Percentiles rank a stretch among this genome's conserved stretches.
Conservation (phyloP, 2,329 filamentous ascomycete genomes). For the Aspergillus sp. region DNA sequence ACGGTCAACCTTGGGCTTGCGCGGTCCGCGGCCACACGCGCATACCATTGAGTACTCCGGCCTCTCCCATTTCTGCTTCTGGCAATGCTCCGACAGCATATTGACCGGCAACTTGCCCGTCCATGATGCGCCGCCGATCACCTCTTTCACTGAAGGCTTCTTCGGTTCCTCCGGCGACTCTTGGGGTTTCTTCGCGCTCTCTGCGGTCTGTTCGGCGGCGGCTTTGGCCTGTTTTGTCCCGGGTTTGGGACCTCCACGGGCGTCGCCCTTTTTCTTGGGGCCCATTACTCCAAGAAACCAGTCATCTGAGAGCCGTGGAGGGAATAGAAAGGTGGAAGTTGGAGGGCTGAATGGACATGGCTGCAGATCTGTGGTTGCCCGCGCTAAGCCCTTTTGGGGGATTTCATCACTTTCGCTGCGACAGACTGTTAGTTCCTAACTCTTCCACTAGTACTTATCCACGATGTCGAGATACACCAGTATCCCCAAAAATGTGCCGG, state of each 20-base stretch:
- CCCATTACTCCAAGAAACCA: slow-evolving; percentile 20
- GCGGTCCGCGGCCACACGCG: slow-evolving; percentile 1
- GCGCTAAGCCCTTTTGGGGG: slow-evolving; percentile 19
- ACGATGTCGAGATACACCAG: too few relatives aligned
- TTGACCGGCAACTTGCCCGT: slow-evolving; percentile 95
- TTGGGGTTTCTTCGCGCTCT: slow-evolving; percentile 22
- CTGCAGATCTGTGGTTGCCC: slow-evolving; percentile 17
- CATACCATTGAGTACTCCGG: slow-evolving; percentile 78
- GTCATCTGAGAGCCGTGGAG: slow-evolving; percentile 13
- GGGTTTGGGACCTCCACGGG: slow-evolving; percentile 31
- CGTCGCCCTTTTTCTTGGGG: slow-evolving; percentile 33
- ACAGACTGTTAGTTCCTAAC: too few relatives aligned
- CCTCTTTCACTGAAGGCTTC: slow-evolving; percentile 56
- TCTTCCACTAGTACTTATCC: too few relatives aligned
- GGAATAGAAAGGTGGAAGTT: not conserved
- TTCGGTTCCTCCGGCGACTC: slow-evolving; percentile 41
- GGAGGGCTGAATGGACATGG: too few relatives aligned
- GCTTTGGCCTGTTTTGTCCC: slow-evolving; percentile 33
- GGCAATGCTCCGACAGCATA: slow-evolving; percentile 84
- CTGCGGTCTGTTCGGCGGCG: slow-evolving; percentile 23
- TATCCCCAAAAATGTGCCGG: too few relatives aligned
- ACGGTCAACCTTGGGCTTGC: slow-evolving; percentile 7
- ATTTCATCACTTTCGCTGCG: not conserved
- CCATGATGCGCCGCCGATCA: slow-evolving; percentile 94
- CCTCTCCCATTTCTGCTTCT: slow-evolving; percentile 91